Conservation (phyloP, 176 grass and related monocot genomes). For the Paspalum notatum region DNA sequence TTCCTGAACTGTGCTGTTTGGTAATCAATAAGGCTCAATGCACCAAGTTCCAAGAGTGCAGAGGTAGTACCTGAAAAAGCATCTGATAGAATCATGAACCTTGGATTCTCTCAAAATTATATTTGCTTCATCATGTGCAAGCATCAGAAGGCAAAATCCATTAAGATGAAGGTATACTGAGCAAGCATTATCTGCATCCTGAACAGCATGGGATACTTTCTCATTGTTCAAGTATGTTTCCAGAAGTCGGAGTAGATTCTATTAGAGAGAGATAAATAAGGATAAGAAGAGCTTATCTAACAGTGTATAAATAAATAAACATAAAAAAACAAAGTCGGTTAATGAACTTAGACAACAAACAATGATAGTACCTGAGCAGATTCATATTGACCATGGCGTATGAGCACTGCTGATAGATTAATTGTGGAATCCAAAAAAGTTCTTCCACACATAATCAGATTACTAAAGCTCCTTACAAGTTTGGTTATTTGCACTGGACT, state of each 20-base stretch:
- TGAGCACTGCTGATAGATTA: constrained; percentile 60
- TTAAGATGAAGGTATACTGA: constrained; percentile 74
- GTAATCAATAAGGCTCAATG: neutral
- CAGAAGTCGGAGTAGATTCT: constrained; percentile 82
- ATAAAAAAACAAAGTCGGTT: constrained; percentile 26
- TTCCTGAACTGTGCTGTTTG: constrained; percentile 27
- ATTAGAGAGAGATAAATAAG: constrained; percentile 27
- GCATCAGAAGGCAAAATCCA: constrained; percentile 88
- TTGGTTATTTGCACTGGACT: constrained; percentile 58
- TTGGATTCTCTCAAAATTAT: constrained; percentile 75
- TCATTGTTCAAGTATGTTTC: constrained; percentile 66
- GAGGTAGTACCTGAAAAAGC: constrained; percentile 82
- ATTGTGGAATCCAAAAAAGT: constrained; percentile 53
- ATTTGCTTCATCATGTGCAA: constrained; percentile 69
- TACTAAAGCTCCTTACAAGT: constrained; percentile 64
- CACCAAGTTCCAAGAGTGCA: neutral
- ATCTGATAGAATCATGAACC: constrained; percentile 73
- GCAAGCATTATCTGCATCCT: constrained; percentile 56
- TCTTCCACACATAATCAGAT: constrained; percentile 61
- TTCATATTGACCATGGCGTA: constrained; percentile 83
- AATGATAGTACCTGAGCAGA: constrained; percentile 71
- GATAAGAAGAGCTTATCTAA: constrained; percentile 27
- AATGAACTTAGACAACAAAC: constrained; percentile 25
- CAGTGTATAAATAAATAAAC: constrained; percentile 20
- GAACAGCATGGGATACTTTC: constrained; percentile 47